These are phyloP conservation scores for Adansonia rubrostipa DNA, from an alignment of 441 rosid genomes.

Conservation along the genomic window DNA sequence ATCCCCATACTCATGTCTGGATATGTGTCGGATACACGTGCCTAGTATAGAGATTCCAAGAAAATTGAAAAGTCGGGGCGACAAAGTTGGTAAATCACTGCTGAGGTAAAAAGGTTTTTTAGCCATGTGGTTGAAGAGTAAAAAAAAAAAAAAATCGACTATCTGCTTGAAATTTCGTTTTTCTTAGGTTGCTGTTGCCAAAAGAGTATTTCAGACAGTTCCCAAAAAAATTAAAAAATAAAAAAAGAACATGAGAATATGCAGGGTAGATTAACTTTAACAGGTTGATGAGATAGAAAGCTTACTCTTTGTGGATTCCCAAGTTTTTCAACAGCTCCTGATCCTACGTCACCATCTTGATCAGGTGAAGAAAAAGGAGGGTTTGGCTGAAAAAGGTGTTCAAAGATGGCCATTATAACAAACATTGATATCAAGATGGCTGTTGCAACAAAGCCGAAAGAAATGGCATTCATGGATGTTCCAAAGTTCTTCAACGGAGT, in stretches of 20 bases:
- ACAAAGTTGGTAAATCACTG: no score
- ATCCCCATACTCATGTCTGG: no score
- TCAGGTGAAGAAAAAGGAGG: slow-evolving; percentile 65
- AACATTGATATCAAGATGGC: slow-evolving; percentile 75
- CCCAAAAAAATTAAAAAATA: no score
- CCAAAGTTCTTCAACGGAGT: slow-evolving; percentile 67
- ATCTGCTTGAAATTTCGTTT: no score
- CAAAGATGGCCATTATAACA: slow-evolving; percentile 76
- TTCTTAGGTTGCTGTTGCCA: no score
- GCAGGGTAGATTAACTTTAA: background rate
- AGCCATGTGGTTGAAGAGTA: no score
- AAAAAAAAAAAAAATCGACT: no score
- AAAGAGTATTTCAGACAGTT: no score
- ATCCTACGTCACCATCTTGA: slow-evolving; percentile 32
- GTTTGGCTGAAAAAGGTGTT: slow-evolving; percentile 64
- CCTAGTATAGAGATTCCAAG: no score
- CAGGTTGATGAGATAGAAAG: background rate
- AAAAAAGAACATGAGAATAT: background rate
- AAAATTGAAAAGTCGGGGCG: no score
- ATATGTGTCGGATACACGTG: no score
- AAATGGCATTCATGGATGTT: slow-evolving; percentile 66
- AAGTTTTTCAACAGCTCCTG: slow-evolving; percentile 42
- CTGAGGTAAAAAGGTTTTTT: no score
- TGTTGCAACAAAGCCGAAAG: slow-evolving; percentile 80
- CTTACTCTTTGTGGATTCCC: slow-evolving; percentile 51